Conservation (phyloP, 108 stramenopile species). For the Bacterosira constricta region DNA sequence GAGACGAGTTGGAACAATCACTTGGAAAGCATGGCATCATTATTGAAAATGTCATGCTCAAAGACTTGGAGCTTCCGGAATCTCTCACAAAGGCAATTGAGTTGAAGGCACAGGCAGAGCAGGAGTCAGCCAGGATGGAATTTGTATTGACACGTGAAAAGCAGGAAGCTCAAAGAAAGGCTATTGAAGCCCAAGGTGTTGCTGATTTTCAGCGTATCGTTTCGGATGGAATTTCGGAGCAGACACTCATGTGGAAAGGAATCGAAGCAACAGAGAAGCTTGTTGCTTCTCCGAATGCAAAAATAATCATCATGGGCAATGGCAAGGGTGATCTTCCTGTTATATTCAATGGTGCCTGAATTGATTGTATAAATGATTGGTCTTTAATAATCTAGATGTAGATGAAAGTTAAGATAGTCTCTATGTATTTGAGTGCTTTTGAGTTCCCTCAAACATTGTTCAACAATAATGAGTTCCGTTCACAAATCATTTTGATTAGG, state of each 20-base stretch:
- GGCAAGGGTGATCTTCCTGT: conserved; percentile 47
- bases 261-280: conserved; percentile 62
- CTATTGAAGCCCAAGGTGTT: conserved; percentile 59
- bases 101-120: conserved; percentile 55
- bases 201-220: conserved; percentile 64
- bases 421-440: no score
- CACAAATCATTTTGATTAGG: no score
- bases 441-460: no score
- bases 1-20: conserved; percentile 33
- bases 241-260: conserved; percentile 54
- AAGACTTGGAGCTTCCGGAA: conserved; percentile 46
- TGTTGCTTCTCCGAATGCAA: conserved; percentile 46
- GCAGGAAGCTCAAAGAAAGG: conserved; percentile 56
- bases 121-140: conserved; percentile 55
- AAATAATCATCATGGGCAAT: conserved; percentile 59
- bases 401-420: no score
- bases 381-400: no score
- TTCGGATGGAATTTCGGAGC: conserved; percentile 41
- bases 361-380: no score
- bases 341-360: conserved; percentile 36
- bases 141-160: conserved; percentile 52
- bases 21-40: conserved; percentile 55
- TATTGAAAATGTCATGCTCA: conserved; percentile 56
- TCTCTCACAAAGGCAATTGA: conserved; percentile 48
- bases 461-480: no score